Base-by-base conservation (phyloP, 2,329 filamentous ascomycete species). In the Neofusicoccum sp. region DNA sequence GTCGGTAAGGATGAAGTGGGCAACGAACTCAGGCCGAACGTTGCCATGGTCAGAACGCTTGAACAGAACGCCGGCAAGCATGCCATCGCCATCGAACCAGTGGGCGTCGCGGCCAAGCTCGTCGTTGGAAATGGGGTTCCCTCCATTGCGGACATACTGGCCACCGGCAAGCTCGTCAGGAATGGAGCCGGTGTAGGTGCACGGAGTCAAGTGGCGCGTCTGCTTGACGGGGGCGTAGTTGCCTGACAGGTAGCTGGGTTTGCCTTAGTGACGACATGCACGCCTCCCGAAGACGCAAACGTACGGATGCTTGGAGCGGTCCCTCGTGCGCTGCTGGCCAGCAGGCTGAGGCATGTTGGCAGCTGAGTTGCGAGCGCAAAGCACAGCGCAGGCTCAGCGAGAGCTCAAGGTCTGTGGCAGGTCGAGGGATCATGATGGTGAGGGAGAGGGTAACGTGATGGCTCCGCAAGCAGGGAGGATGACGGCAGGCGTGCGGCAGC, bases 21-120 rank as follows among this genome's bases (percentile, higher is more conserved):
- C 90, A 59, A 88, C 86, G 59, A 89, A 90, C 58, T 87, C 79
- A 0, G 87, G 86, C 61, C 78, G 70, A 1, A 87, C 79, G 2
- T 71, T 64, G 2, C 72, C 72, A 2, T 69, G 67, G 5, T 74
- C 71, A 62, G 49, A 9, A 2, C 73, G 72, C 2, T 77, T 77
- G 69, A 89, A 90, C 16, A 79, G 78, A 0, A 90, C 86, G 1
- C 88, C 88, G 31, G 84, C 84, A 9, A 90, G 81, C 88, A 90
- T 90, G 4, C 88, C 88, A 69, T 90, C 87, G 33, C 88, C 88
- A 65, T 90, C 88, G 63, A 90, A 90, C 87, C 87, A 90, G 69
- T 90, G 88, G 7, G 85, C 82, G 68, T 88, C 85, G 64, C 86
- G 80, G 40, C 80, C 81, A 2, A 84, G 70, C 58, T 88, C 83